Percentiles rank a stretch among this genome's conserved stretches.
Conservation (phyloP, 2,329 filamentous ascomycete genomes). For the Pseudogymnoascus sp. region DNA sequence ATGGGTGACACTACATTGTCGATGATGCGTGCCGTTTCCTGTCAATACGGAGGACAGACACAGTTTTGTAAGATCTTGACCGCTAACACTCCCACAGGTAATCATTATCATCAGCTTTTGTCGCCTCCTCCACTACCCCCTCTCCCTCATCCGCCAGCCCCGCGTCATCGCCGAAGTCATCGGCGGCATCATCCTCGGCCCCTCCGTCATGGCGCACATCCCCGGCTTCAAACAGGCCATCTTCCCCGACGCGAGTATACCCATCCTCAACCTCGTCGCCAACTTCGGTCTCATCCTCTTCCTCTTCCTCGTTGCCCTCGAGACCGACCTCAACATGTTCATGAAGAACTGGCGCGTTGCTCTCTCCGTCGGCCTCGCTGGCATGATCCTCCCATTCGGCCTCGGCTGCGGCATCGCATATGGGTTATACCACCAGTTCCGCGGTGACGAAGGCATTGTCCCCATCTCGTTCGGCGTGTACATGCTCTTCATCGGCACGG, state of each 20-base stretch:
- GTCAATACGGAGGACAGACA: background rate
- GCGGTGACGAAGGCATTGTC: slow-evolving; percentile 38
- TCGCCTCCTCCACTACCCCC: slow-evolving; percentile 66
- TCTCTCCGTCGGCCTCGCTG: slow-evolving; percentile 66
- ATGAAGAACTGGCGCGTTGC: slow-evolving; percentile 75
- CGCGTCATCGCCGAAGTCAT: slow-evolving; percentile 80
- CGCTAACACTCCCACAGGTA: slow-evolving; percentile 39
- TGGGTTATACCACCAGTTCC: slow-evolving; percentile 71
- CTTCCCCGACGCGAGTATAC: slow-evolving; percentile 69
- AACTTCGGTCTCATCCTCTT: slow-evolving; percentile 80
- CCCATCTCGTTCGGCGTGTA: slow-evolving; percentile 55
- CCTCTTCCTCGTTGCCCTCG: slow-evolving; percentile 79
- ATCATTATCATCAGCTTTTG: slow-evolving; percentile 69
- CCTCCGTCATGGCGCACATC: slow-evolving; percentile 80
- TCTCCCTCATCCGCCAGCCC: slow-evolving; percentile 70
- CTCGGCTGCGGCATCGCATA: slow-evolving; percentile 73
- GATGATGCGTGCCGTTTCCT: background rate
- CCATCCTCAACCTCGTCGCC: slow-evolving; percentile 67
- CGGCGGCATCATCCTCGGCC: slow-evolving; percentile 76
- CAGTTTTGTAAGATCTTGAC: background rate
- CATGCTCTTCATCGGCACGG: slow-evolving; percentile 81
- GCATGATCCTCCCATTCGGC: slow-evolving; percentile 77
- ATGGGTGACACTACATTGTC: background rate
- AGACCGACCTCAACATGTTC: slow-evolving; percentile 75
- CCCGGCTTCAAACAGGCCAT: slow-evolving; percentile 70